A percentile compares a stretch with the other conserved stretches of the same genome.
phyloP scores from a whole-genome alignment of 2,329 filamentous ascomycete species.

The Trichoderma oligosporum region DNA sequence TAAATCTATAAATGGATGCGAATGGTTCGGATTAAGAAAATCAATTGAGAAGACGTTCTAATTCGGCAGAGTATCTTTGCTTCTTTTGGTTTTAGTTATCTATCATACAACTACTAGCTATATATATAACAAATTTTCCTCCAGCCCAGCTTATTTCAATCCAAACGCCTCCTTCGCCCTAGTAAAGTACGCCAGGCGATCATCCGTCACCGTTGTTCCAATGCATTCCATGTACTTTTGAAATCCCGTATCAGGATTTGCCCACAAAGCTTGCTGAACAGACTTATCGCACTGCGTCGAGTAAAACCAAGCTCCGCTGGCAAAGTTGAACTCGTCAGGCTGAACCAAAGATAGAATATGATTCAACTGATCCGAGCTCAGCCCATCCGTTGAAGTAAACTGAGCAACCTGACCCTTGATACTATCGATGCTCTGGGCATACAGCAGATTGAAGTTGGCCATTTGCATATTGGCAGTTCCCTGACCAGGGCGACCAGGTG shows the following conservation, averaged over 20 bases:
- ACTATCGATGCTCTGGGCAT: conserved; percentile 43
- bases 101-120: too few relatives aligned
- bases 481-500: conserved; percentile 58
- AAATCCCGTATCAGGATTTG: conserved; percentile 41
- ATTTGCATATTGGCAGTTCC: conserved; percentile 61
- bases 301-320: conserved; percentile 50
- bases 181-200: conserved; percentile 41
- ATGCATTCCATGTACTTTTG: conserved; percentile 48
- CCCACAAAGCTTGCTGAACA: conserved; percentile 35
- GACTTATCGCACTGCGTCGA: conserved; percentile 39
- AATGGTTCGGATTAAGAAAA: too few relatives aligned
- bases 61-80: too few relatives aligned
- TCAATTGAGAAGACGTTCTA: too few relatives aligned
- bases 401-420: conserved; percentile 35
- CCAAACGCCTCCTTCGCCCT: conserved; percentile 47
- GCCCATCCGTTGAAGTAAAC: conserved; percentile 27
- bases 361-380: conserved; percentile 34
- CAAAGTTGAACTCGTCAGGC: conserved; percentile 52
- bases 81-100: too few relatives aligned
- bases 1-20: not conserved
- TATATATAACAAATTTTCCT: not conserved
- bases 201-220: conserved; percentile 32
- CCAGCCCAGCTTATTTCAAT: conserved; percentile 25
- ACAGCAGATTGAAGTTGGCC: conserved; percentile 42
- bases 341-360: conserved; percentile 44